phyloP scores from a whole-genome alignment of 495 filamentous ascomycete species.

The Neurospora tetraspora region DNA sequence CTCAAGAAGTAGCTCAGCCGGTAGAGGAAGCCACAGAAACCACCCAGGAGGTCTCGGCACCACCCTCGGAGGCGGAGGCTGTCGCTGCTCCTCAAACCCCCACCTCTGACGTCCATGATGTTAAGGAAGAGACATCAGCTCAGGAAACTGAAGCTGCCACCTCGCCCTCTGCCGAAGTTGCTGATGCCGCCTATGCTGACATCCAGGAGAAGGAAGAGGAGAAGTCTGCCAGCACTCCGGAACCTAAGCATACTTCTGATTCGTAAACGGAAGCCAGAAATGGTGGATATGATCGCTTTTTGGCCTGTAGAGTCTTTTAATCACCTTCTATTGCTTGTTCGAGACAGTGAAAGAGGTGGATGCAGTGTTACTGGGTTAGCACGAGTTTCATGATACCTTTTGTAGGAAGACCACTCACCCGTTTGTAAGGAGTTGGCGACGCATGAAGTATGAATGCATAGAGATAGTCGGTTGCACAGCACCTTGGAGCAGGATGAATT shows the following conservation, averaged over 20 bases:
- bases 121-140: not conserved
- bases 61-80: not conserved
- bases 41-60: constrained; percentile 8
- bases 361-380: constrained; percentile 8
- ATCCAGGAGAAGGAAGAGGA: not conserved
- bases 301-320: not conserved
- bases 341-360: not conserved
- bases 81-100: not conserved
- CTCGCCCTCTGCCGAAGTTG: not conserved
- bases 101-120: constrained; percentile 3
- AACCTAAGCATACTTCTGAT: constrained; percentile 4
- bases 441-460: constrained; percentile 3
- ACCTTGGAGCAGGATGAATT: constrained; percentile 8
- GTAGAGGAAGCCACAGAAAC: constrained; percentile 19
- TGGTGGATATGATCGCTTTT: not conserved
- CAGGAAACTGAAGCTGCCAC: not conserved
- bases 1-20: constrained; percentile 13
- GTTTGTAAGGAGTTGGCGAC: constrained; percentile 2
- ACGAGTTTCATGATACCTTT: constrained; percentile 19
- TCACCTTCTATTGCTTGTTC: not conserved
- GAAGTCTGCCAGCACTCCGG: not conserved
- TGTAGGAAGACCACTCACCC: not conserved
- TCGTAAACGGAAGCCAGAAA: not conserved
- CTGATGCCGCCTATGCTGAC: not conserved
- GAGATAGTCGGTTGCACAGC: not conserved